phyloP scores from a whole-genome alignment of 306 rosid species.

The Vigna nakashimae region DNA sequence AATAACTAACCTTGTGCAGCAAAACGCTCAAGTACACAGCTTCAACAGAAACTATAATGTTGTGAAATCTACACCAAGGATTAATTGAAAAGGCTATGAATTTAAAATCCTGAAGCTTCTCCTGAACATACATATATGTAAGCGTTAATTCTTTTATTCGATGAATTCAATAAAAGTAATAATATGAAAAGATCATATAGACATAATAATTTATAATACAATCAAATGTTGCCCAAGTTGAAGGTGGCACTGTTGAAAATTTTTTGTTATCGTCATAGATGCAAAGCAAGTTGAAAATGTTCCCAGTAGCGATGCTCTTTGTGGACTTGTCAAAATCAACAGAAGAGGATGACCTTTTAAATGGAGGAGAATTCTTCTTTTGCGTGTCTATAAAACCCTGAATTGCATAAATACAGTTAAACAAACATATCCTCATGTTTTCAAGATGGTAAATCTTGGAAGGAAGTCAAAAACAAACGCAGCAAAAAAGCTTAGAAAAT shows the following conservation, averaged over 20 bases:
- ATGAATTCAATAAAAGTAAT: neutral
- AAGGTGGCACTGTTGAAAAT: conserved; percentile 47
- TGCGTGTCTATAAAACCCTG: conserved; percentile 62
- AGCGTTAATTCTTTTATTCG: neutral
- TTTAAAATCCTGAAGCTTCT: conserved; percentile 17
- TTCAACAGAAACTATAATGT: conserved; percentile 33
- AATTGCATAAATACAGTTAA: conserved; percentile 22
- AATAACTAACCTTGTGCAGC: conserved; percentile 30
- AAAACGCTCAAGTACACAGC: conserved; percentile 8
- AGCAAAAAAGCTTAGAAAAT: neutral
- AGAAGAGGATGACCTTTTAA: conserved; percentile 49
- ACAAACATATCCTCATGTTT: conserved; percentile 1
- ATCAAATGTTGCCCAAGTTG: conserved; percentile 81
- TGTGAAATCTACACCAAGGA: conserved; percentile 42
- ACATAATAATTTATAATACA: conserved; percentile 52
- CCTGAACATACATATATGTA: conserved; percentile 42
- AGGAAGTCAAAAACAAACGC: neutral
- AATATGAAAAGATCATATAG: conserved; percentile 10
- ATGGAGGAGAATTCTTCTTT: conserved; percentile 46
- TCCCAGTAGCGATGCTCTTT: conserved; percentile 39
- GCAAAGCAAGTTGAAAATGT: conserved; percentile 19
- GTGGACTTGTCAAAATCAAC: conserved; percentile 49
- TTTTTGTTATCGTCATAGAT: conserved; percentile 48
- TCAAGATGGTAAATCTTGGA: conserved; percentile 1
- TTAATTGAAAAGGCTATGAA: conserved; percentile 38